Evolutionary conservation across 2,329 filamentous ascomycete genomes (phyloP).

Genomic region (Verticillium tricorpus): DNA sequence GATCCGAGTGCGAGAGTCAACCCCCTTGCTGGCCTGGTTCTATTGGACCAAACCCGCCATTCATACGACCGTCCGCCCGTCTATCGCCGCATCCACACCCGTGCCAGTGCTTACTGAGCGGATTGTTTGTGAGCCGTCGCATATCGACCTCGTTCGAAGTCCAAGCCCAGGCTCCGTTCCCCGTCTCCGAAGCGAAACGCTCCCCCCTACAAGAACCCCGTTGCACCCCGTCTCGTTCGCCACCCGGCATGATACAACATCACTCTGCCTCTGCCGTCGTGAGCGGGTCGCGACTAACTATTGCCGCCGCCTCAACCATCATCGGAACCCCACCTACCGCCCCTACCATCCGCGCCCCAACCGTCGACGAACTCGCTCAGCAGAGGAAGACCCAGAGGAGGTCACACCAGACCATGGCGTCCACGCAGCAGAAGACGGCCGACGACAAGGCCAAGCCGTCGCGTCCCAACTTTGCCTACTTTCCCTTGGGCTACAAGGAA

Average conservation of each 20-base stretch:
- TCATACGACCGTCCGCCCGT: not conserved
- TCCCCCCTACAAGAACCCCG: not conserved
- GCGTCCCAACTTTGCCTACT: constrained; percentile 43
- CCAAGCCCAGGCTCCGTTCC: not conserved
- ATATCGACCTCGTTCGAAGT: not conserved
- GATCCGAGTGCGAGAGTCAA: not conserved
- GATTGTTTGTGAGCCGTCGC: not conserved
- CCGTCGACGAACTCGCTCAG: constrained; percentile 5
- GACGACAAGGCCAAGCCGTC: constrained; percentile 5
- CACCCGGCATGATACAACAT: constrained; percentile 40
- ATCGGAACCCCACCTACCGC: constrained; percentile 1
- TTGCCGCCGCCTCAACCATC: constrained; percentile 22
- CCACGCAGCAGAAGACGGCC: constrained; percentile 2
- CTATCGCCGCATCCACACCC: not conserved
- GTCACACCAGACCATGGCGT: constrained; percentile 12
- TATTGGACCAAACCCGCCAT: not conserved
- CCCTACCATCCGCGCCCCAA: constrained; percentile 4
- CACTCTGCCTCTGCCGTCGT: constrained; percentile 33
- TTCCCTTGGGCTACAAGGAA: constrained; percentile 88
- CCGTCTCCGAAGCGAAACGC: not conserved
- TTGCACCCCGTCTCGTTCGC: not conserved
- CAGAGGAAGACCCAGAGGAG: constrained; percentile 9
- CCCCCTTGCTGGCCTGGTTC: not conserved
- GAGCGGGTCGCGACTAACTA: constrained; percentile 35
- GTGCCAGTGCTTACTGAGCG: not conserved